Evolutionary conservation across 768 basidiomycete genomes (phyloP).

Genomic region (Termitomyces eurrhizus): DNA sequence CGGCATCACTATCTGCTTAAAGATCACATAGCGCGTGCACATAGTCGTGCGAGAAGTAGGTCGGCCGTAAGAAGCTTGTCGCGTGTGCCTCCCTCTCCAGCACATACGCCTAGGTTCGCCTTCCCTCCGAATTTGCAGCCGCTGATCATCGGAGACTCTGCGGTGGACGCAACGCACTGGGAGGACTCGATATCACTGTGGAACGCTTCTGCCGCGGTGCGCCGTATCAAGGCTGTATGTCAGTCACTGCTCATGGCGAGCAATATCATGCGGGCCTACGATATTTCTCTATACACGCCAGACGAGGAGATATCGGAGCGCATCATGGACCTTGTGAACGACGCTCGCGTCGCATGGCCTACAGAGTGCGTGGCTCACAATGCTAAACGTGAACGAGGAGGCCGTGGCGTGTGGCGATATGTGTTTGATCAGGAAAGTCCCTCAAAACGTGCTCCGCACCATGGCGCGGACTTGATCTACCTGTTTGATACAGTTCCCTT

Average conservation of each 20-base stretch:
- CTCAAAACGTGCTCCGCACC: constrained; percentile 58
- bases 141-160: constrained; percentile 72
- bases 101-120: constrained; percentile 18
- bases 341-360: constrained; percentile 74
- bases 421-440: constrained; percentile 82
- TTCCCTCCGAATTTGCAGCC: constrained; percentile 47
- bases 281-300: constrained; percentile 57
- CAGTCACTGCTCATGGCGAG: constrained; percentile 63
- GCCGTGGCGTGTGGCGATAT: constrained; percentile 71
- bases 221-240: constrained; percentile 70
- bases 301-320: constrained; percentile 65
- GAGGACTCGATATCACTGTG: constrained; percentile 55
- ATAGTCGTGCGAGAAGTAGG: constrained; percentile 21
- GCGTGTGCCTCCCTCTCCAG: constrained; percentile 18
- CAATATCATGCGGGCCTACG: constrained; percentile 63
- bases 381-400: constrained; percentile 46
- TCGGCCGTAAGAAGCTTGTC: constrained; percentile 15
- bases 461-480: constrained; percentile 71
- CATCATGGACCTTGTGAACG: constrained; percentile 71
- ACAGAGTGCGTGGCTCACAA: constrained; percentile 59
- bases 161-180: constrained; percentile 64
- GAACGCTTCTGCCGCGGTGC: constrained; percentile 56
- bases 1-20: constrained; percentile 23
- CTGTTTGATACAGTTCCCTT: constrained; percentile 74
- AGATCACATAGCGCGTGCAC: constrained; percentile 20